Evolutionary conservation across 1,284 basidiomycete species (phyloP).

Genomic region (Inonotus hispidus): DNA sequence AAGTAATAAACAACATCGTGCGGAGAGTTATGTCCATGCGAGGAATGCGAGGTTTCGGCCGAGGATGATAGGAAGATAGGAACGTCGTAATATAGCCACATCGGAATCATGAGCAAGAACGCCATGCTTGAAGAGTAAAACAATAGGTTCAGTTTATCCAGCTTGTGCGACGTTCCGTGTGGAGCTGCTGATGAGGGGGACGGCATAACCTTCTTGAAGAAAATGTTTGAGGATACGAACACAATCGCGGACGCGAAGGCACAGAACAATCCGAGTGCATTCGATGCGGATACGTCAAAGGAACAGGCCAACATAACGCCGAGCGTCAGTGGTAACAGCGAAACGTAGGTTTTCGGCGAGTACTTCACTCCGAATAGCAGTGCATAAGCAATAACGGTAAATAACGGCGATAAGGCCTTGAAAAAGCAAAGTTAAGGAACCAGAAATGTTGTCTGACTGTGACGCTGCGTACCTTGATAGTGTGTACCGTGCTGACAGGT

Average conservation of each 20-base stretch:
- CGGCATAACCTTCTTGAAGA: slow-evolving; percentile 98
- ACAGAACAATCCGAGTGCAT: slow-evolving; percentile 78
- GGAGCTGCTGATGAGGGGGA: slow-evolving; percentile 41
- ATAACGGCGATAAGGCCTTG: slow-evolving; percentile 92
- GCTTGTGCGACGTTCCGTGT: slow-evolving; percentile 56
- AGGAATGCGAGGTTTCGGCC: slow-evolving; percentile 43
- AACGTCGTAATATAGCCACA: slow-evolving; percentile 88
- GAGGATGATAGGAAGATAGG: slow-evolving; percentile 50
- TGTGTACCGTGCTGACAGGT: slow-evolving; percentile 96
- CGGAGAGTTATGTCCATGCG: slow-evolving; percentile 39
- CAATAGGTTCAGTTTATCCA: slow-evolving; percentile 96
- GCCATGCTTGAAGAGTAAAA: slow-evolving; percentile 95
- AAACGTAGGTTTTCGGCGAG: slow-evolving; percentile 86
- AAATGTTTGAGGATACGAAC: slow-evolving; percentile 98
- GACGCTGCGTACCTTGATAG: slow-evolving; percentile 78
- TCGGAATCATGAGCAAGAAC: slow-evolving; percentile 90
- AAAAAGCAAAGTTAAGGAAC: slow-evolving; percentile 6
- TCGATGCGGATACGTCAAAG: slow-evolving; percentile 85
- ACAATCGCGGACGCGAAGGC: slow-evolving; percentile 93
- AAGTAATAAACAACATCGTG: slow-evolving; percentile 72
- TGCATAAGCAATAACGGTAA: slow-evolving; percentile 94
- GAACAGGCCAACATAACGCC: slow-evolving; percentile 98
- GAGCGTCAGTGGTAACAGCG: slow-evolving; percentile 89
- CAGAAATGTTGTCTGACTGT: slow-evolving; percentile 12
- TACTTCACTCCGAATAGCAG: slow-evolving; percentile 91